phyloP scores from a whole-genome alignment of 345 rosid genomes.

The Euphorbia tirucalli region DNA sequence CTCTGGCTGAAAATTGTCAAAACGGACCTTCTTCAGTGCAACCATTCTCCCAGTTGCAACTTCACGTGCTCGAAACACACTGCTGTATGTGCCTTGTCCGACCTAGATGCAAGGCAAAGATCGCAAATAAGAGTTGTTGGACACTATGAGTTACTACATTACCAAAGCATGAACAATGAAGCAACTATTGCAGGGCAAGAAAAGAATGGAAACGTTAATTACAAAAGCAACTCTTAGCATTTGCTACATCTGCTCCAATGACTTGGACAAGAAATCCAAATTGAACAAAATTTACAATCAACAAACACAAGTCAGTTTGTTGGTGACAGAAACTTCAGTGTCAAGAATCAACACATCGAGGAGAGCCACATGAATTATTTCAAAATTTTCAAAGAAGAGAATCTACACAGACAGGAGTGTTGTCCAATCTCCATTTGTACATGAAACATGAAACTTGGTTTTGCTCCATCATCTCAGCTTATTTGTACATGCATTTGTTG shows the following conservation, averaged over 20 bases:
- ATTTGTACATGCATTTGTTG: neutral
- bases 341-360: too few species aligned
- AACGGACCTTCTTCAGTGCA: constrained; percentile 75
- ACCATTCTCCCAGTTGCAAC: constrained; percentile 63
- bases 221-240: neutral
- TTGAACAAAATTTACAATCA: neutral
- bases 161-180: constrained; percentile 9
- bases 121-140: constrained; percentile 14
- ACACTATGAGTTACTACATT: constrained; percentile 1
- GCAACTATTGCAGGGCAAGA: constrained; percentile 4
- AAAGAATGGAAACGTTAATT: neutral
- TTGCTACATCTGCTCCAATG: neutral
- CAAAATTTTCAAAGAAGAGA: neutral
- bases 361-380: neutral
- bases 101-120: constrained; percentile 39
- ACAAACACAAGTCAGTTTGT: neutral
- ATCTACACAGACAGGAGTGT: neutral
- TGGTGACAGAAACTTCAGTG: too few species aligned
- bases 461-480: neutral
- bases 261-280: too few species aligned
- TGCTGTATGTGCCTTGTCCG: constrained; percentile 92
- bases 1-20: constrained; percentile 68
- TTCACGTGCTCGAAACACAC: constrained; percentile 71
- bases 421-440: neutral
- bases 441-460: neutral